Evolutionary conservation across 306 rosid genomes (phyloP).

Genomic region (Rosa chinensis): DNA sequence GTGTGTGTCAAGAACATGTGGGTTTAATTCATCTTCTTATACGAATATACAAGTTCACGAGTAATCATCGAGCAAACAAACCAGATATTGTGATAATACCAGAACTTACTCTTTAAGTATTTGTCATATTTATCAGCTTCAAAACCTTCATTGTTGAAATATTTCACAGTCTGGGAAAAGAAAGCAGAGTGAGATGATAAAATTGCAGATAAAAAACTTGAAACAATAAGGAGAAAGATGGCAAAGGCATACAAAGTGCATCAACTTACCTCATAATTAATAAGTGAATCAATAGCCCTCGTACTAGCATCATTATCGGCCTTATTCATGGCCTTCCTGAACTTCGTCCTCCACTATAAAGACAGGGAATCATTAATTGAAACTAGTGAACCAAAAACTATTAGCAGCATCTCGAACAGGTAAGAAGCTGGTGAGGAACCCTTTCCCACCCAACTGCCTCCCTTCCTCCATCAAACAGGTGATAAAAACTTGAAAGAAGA

Average conservation of each 20-base stretch:
- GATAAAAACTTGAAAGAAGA: neutral
- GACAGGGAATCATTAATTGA: conserved; percentile 25
- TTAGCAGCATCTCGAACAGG: neutral
- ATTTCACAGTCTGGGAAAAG: conserved; percentile 78
- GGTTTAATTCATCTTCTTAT: neutral
- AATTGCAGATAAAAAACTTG: neutral
- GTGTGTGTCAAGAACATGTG: neutral
- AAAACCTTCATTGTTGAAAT: conserved; percentile 84
- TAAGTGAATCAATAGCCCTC: conserved; percentile 84
- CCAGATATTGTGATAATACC: neutral
- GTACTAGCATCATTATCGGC: conserved; percentile 95
- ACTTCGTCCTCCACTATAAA: conserved; percentile 97
- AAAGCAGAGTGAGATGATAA: conserved; percentile 11
- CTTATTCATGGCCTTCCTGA: conserved; percentile 91
- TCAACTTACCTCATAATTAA: conserved; percentile 83
- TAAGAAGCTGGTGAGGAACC: neutral
- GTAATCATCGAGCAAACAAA: neutral
- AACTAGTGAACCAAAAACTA: neutral
- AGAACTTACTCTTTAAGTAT: conserved; percentile 80
- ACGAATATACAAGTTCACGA: conserved; percentile 1
- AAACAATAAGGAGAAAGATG: neutral
- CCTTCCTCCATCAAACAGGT: neutral
- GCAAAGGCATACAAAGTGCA: conserved; percentile 13
- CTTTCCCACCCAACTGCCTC: neutral
- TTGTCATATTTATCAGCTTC: conserved; percentile 76